Evolutionary conservation across 768 basidiomycete species (phyloP).

Genomic region (Kwoniella newhampshirensis): DNA sequence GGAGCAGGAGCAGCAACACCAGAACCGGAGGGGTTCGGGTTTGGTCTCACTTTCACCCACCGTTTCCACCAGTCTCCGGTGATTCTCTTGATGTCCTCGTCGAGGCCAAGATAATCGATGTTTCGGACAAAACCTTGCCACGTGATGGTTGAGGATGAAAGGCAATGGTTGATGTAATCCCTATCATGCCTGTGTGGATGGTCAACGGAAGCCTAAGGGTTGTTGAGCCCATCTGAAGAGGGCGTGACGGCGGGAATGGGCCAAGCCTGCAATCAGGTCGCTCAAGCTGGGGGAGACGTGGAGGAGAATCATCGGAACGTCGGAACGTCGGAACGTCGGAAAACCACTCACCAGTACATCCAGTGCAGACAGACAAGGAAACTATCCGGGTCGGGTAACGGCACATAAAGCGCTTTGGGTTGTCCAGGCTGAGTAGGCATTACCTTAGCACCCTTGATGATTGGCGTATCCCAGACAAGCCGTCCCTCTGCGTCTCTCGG

Average conservation of each 20-base stretch:
- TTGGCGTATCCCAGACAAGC: constrained; percentile 16
- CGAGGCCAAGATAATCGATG: constrained; percentile 80
- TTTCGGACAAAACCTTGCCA: constrained; percentile 89
- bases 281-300: too few relatives aligned
- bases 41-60: constrained; percentile 56
- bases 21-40: too few relatives aligned
- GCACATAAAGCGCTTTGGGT: constrained; percentile 38
- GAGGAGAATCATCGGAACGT: too few relatives aligned
- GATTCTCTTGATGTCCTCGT: constrained; percentile 72
- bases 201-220: constrained; percentile 56
- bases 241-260: too few relatives aligned
- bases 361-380: constrained; percentile 48
- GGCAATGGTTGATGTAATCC: constrained; percentile 65
- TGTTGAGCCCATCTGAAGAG: not conserved
- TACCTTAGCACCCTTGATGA: constrained; percentile 29
- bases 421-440: constrained; percentile 31
- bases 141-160: constrained; percentile 65
- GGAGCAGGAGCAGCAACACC: not conserved
- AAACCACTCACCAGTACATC: constrained; percentile 52
- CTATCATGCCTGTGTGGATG: constrained; percentile 74
- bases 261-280: too few relatives aligned
- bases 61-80: constrained; percentile 71
- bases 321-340: too few relatives aligned
- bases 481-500: constrained; percentile 9
- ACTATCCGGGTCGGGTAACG: constrained; percentile 47